Evolutionary conservation across 441 rosid species (phyloP), one percentile per base, ranked within the genome.

Genomic region (Breynia disticha): DNA sequence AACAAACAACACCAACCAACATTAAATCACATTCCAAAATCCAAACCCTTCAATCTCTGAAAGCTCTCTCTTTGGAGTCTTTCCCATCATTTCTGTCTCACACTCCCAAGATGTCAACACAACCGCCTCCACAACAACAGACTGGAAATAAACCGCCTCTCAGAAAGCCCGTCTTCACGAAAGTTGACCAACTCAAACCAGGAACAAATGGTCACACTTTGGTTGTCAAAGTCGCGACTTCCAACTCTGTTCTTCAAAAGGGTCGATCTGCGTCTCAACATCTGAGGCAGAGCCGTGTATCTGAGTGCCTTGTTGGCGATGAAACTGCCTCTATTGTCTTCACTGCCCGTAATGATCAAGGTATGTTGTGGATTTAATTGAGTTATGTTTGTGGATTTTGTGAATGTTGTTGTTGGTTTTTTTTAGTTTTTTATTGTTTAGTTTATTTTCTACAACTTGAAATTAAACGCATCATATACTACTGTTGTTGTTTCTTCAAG

Each of bases 321-420:
- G 83, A 78, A 35, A 79, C 82, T 21, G 86, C 77, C 43, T 52
- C 73, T 57, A 61, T 82, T 43, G 48, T 82, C 56, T 79, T 82
- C 41, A 72, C 86, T 18, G 79, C 86, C 52, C 75, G 89, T 8
- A 79, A 82, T 59, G 82, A 78, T 22, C 87, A 78, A 74, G 83
- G 87, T 78, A 4, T 10, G n/a, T n/a, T n/a, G n/a, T n/a, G n/a
- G n/a, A n/a, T n/a, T n/a, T n/a, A n/a, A n/a, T 28, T 28, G 35
- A 1, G n/a, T n/a, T n/a, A n/a, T n/a, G n/a, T n/a, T n/a, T n/a
- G n/a, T n/a, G n/a, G n/a, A n/a, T n/a, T n/a, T n/a, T n/a, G n/a
- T n/a, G n/a, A n/a, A n/a, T n/a, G 35, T 5, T 28, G 35, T 28
- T 28, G 35, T 28, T 28, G 35, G 35, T 1, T 28, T 28, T 28